These are phyloP conservation scores for Claviceps digitariae DNA, from an alignment of 2,329 filamentous ascomycete genomes.

Conservation along the genomic window DNA sequence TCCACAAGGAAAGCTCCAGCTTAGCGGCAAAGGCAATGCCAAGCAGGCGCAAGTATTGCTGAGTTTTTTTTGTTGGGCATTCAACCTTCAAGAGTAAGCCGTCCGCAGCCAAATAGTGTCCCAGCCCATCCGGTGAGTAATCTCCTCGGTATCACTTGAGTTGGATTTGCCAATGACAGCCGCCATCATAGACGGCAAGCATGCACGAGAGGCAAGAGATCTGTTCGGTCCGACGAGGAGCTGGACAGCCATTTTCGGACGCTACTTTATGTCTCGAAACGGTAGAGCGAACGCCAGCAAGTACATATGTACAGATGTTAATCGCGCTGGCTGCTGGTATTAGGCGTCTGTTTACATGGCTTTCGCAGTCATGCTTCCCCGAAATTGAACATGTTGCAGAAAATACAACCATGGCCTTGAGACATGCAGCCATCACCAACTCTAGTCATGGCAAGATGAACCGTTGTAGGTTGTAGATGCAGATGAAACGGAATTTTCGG, in stretches of 20 bases:
- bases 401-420: not conserved
- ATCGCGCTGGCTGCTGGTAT: not conserved
- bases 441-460: not conserved
- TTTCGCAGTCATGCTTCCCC: not conserved
- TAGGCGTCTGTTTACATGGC: not conserved
- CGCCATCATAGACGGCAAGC: not conserved
- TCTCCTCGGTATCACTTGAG: not conserved
- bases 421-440: not conserved
- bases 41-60: not conserved
- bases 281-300: not conserved
- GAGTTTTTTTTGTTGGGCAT: not conserved
- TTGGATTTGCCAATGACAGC: not conserved
- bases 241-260: not conserved
- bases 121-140: not conserved
- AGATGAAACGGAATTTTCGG: not conserved
- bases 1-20: not conserved
- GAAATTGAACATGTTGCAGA: not conserved
- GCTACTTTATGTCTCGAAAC: not conserved
- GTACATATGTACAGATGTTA: not conserved
- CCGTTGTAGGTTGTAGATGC: not conserved
- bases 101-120: not conserved
- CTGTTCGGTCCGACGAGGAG: slow-evolving; percentile 2
- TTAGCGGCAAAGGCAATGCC: not conserved
- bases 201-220: not conserved
- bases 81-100: not conserved